Conservation (phyloP, 805 yeast genomes). For the Metschnikowia orientalis region DNA sequence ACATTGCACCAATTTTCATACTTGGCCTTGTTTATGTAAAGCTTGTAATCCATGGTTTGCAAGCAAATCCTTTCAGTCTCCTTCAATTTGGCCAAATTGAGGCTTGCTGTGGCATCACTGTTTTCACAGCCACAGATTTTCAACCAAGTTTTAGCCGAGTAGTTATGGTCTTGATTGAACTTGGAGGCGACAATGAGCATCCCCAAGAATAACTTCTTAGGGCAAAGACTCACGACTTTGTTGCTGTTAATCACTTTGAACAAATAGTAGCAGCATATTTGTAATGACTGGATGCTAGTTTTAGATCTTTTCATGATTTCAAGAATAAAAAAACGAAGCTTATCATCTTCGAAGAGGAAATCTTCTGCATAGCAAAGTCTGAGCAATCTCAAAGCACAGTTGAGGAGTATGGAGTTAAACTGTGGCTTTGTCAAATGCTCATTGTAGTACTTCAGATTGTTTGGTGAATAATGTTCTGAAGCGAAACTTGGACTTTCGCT, state of each 20-base stretch:
- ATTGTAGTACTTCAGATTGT: constrained; percentile 38
- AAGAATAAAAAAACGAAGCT: constrained; percentile 29
- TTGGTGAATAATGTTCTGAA: constrained; percentile 25
- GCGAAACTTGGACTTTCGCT: constrained; percentile 11
- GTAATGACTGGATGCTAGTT: constrained; percentile 58
- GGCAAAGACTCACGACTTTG: constrained; percentile 35
- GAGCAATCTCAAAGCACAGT: constrained; percentile 33
- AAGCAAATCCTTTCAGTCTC: constrained; percentile 52
- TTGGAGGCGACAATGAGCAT: constrained; percentile 70
- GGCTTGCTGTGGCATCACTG: constrained; percentile 19
- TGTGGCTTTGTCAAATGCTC: constrained; percentile 36
- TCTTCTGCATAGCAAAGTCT: constrained; percentile 26
- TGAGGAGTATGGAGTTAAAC: constrained; percentile 37
- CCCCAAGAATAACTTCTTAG: constrained; percentile 63
- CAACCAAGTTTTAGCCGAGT: constrained; percentile 67
- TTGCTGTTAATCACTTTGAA: constrained; percentile 36
- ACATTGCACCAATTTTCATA: constrained; percentile 48
- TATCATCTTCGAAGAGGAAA: constrained; percentile 13
- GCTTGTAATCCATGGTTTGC: constrained; percentile 49
- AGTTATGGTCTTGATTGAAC: constrained; percentile 69
- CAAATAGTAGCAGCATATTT: constrained; percentile 64
- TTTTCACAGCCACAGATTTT: constrained; percentile 57
- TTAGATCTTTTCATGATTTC: constrained; percentile 50
- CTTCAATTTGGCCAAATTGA: constrained; percentile 47
- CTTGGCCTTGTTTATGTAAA: constrained; percentile 46